phyloP scores from a whole-genome alignment of 225 moss, liverwort and hornwort genomes.

The Bryum argenteum region DNA sequence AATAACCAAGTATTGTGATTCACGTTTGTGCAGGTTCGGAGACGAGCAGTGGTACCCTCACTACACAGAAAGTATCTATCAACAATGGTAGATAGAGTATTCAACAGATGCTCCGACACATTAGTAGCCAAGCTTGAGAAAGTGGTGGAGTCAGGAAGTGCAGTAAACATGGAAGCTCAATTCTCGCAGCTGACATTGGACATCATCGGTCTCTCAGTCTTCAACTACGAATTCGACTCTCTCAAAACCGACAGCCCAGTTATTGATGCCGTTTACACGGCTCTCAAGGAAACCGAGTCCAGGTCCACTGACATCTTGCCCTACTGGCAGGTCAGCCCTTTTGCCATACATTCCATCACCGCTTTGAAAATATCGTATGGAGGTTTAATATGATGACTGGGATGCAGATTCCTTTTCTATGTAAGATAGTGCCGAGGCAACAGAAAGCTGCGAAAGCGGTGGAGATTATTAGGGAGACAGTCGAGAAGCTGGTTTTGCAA shows the following conservation, averaged over 20 bases:
- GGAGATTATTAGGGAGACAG: constrained; percentile 72
- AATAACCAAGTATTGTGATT: background rate
- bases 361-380: too few species aligned
- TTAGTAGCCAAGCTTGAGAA: constrained; percentile 67
- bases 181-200: constrained; percentile 95
- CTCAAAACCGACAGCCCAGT: constrained; percentile 92
- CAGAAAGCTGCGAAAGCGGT: constrained; percentile 94
- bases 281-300: constrained; percentile 92
- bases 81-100: constrained; percentile 95
- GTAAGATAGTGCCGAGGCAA: constrained; percentile 92
- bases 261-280: constrained; percentile 97
- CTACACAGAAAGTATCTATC: constrained; percentile 82
- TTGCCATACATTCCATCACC: background rate
- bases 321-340: constrained; percentile 78
- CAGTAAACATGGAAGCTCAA: constrained; percentile 91
- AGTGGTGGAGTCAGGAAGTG: constrained; percentile 50
- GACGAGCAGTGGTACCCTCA: constrained; percentile 86
- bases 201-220: constrained; percentile 93
- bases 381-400: constrained; percentile 5
- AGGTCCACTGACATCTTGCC: constrained; percentile 96
- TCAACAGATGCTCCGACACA: constrained; percentile 87
- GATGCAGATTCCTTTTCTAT: constrained; percentile 77
- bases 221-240: constrained; percentile 89
- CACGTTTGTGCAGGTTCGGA: constrained; percentile 57
- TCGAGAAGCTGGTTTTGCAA: constrained; percentile 76